Evolutionary conservation across 192 early-diverging fungal genomes (phyloP), one percentile per base, ranked within the genome.

Genomic region (Pilobolus umbonatus): DNA sequence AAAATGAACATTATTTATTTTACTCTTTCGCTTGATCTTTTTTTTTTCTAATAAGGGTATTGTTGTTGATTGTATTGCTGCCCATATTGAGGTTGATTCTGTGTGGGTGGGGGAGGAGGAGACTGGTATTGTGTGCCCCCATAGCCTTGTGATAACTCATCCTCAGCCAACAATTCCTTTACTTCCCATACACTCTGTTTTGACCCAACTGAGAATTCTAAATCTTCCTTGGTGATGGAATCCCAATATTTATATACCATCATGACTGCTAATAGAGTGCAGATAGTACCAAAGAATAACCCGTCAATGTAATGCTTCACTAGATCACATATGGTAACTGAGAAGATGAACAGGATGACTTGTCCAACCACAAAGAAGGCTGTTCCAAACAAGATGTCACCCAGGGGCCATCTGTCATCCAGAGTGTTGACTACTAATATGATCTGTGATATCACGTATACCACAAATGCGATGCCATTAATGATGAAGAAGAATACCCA

Each of bases 231-330:
- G 11, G 92, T 94, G 50, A 94, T 93, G 25, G 81, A 84, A 66
- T 94, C 92, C 92, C 92, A 94, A 73, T 89, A 94, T 73, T 94
- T 94, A 79, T 94, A 94, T 12, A 94, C 90, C 88, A 94, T 91
- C 92, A 94, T 94, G 36, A 94, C 90, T 34, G 82, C 86, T 53
- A 94, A 63, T 28, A 94, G 72, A 2, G 82, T 91, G 54, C 81
- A 85, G 30, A 89, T 88, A 4, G 82, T 81, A 24, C 84, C 86
- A 78, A 94, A 94, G 78, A 94, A 94, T 67, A 94, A 66, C n/a
- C 92, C 92, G 62, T 94, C 92, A 10, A 94, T 77, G 57, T 94
- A 94, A 66, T 94, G 92, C 60, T 87, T 88, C 12, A 84, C 87
- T 52, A 82, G 66, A 43, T 85, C 81, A 73, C 92, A 94, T 28